These are phyloP conservation scores for Microcyclospora tardicrescens DNA, from an alignment of 2,329 filamentous ascomycete species.

Conservation along the genomic window DNA sequence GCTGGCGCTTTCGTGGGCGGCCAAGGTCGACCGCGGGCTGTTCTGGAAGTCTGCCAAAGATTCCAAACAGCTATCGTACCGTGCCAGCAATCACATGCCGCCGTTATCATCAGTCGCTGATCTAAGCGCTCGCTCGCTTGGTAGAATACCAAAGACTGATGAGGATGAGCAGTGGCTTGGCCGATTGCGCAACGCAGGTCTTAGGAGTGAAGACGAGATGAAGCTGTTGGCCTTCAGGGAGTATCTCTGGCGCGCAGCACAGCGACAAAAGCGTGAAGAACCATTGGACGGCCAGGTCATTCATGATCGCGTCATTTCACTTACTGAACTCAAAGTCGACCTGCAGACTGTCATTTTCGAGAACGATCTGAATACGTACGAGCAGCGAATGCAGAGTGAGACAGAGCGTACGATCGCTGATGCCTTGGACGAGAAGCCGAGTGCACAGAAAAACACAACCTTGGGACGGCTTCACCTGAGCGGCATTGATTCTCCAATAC, in stretches of 20 bases:
- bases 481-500: constrained; percentile 1
- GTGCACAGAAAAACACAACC: constrained; percentile 4
- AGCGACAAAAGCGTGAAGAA: constrained; percentile 50
- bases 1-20: constrained; percentile 71
- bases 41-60: constrained; percentile 77
- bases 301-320: constrained; percentile 57
- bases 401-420: constrained; percentile 59
- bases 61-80: constrained; percentile 51
- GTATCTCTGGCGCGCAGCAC: constrained; percentile 78
- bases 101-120: constrained; percentile 46
- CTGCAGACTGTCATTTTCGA: constrained; percentile 91
- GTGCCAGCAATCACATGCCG: constrained; percentile 38
- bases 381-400: constrained; percentile 22
- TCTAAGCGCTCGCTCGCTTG: constrained; percentile 44
- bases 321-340: constrained; percentile 64
- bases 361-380: constrained; percentile 47
- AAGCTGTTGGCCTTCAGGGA: constrained; percentile 78
- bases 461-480: constrained; percentile 2
- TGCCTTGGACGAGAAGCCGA: constrained; percentile 66
- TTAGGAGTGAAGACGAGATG: constrained; percentile 71
- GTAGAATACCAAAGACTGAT: constrained; percentile 60
- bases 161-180: constrained; percentile 92
- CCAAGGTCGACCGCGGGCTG: constrained; percentile 52
- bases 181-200: constrained; percentile 70
- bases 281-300: constrained; percentile 27